Evolutionary conservation across 306 rosid genomes (phyloP).

Genomic region (Rosa persica): DNA sequence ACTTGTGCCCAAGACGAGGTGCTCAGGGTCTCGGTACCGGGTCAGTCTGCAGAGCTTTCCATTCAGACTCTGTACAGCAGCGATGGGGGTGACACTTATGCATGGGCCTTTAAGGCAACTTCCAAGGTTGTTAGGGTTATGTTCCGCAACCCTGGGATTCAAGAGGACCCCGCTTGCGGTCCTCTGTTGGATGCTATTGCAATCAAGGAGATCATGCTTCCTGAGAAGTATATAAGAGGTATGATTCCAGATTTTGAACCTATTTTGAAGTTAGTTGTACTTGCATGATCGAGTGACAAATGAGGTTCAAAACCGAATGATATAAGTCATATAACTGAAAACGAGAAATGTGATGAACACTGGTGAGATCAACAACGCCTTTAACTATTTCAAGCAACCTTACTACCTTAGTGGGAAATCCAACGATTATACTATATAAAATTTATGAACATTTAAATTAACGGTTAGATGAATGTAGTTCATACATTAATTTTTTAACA

Average conservation of each 20-base stretch:
- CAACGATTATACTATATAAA: no score
- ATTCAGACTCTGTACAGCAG: constrained; percentile 46
- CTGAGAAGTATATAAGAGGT: constrained; percentile 25
- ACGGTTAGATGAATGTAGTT: no score
- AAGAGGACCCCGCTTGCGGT: constrained; percentile 59
- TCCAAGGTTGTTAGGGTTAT: constrained; percentile 33
- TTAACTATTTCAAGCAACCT: no score
- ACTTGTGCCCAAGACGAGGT: constrained; percentile 61
- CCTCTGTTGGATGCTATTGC: constrained; percentile 56
- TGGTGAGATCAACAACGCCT: no score
- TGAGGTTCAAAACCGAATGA: background rate
- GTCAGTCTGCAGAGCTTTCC: constrained; percentile 33
- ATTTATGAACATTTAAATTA: no score
- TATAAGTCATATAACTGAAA: no score
- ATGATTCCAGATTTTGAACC: background rate
- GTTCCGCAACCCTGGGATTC: constrained; percentile 52
- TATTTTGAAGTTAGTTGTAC: background rate
- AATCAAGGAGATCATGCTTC: constrained; percentile 40
- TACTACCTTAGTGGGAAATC: no score
- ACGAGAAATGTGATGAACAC: no score
- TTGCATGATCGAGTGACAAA: background rate
- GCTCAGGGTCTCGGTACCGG: constrained; percentile 24
- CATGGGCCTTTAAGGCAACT: constrained; percentile 39
- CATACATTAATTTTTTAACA: no score
- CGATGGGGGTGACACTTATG: constrained; percentile 52